Percentiles rank a stretch among this genome's conserved stretches.
Evolutionary conservation across 345 rosid genomes (phyloP).

Genomic region (Salix udensis): DNA sequence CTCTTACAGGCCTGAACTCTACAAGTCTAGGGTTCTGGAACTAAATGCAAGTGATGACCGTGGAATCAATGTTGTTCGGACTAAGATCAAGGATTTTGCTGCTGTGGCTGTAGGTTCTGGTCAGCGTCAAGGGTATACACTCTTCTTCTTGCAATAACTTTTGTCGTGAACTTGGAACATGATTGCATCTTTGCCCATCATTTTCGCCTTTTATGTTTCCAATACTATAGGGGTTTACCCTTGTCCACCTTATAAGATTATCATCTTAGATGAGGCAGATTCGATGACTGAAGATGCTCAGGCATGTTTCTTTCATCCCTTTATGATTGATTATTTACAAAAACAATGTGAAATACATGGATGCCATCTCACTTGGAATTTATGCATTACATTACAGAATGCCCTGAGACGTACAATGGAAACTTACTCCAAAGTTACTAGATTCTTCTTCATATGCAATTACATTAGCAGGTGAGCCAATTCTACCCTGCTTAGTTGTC

Average conservation of each 20-base stretch:
- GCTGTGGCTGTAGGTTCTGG: constrained; percentile 85
- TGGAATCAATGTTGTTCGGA: constrained; percentile 92
- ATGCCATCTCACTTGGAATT: background rate
- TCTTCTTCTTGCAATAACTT: background rate
- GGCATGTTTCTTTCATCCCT: constrained; percentile 38
- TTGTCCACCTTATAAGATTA: constrained; percentile 86
- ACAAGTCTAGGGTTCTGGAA: constrained; percentile 92
- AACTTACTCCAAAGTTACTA: constrained; percentile 89
- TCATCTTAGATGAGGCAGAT: constrained; percentile 93
- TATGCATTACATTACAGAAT: constrained; percentile 41
- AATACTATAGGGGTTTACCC: constrained; percentile 65
- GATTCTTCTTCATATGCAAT: constrained; percentile 90
- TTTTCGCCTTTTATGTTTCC: background rate
- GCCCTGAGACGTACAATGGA: constrained; percentile 98
- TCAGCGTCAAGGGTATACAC: constrained; percentile 60
- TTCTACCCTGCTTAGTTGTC: constrained; percentile 11
- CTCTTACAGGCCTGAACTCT: constrained; percentile 72
- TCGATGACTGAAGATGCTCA: constrained; percentile 99
- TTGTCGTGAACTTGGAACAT: background rate
- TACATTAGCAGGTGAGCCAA: constrained; percentile 83
- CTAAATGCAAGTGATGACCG: constrained; percentile 98
- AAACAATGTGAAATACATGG: background rate
- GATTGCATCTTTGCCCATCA: background rate
- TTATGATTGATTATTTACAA: constrained; percentile 1
- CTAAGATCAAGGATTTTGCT: constrained; percentile 93